phyloP scores from a whole-genome alignment of 2,329 filamentous ascomycete species.

The Pseudogymnoascus sp. region DNA sequence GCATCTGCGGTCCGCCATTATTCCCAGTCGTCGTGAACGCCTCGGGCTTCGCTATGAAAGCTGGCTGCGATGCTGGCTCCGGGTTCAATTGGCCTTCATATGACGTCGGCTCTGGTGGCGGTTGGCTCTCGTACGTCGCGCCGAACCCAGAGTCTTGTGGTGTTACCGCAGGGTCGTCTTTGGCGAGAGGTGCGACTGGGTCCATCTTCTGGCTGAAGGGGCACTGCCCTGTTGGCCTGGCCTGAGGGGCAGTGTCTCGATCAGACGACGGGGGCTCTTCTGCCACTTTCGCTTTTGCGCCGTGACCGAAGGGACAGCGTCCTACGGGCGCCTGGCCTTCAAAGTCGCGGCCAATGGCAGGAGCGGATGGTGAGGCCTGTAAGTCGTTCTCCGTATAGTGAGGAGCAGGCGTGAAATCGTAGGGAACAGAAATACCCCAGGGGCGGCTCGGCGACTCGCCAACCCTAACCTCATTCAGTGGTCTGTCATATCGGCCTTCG shows the following conservation, averaged over 20 bases:
- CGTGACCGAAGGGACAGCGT: conserved; percentile 48
- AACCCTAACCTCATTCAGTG: conserved; percentile 80
- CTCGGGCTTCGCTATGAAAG: neutral
- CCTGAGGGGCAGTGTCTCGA: conserved; percentile 4
- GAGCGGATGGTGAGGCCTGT: conserved; percentile 46
- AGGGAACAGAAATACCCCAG: conserved; percentile 81
- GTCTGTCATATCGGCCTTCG: conserved; percentile 69
- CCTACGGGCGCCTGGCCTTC: conserved; percentile 27
- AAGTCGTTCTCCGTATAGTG: conserved; percentile 28
- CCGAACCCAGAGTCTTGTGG: conserved; percentile 3
- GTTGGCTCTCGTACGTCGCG: neutral
- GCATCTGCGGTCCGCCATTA: conserved; percentile 51
- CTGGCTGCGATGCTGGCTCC: neutral
- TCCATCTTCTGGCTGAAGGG: conserved; percentile 33
- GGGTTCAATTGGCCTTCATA: neutral
- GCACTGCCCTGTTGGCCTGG: conserved; percentile 20
- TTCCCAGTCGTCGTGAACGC: conserved; percentile 18
- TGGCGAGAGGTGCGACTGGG: neutral
- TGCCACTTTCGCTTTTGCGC: conserved; percentile 14
- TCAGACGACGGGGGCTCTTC: conserved; percentile 2
- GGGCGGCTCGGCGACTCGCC: conserved; percentile 88
- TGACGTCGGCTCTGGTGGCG: neutral
- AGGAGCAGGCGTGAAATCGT: conserved; percentile 36
- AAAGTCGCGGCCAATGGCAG: conserved; percentile 32
- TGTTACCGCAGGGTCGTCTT: conserved; percentile 10